A percentile compares a stretch with the other conserved stretches of the same genome.
phyloP scores from a whole-genome alignment of 345 rosid species.

The Excoecaria agallocha region DNA sequence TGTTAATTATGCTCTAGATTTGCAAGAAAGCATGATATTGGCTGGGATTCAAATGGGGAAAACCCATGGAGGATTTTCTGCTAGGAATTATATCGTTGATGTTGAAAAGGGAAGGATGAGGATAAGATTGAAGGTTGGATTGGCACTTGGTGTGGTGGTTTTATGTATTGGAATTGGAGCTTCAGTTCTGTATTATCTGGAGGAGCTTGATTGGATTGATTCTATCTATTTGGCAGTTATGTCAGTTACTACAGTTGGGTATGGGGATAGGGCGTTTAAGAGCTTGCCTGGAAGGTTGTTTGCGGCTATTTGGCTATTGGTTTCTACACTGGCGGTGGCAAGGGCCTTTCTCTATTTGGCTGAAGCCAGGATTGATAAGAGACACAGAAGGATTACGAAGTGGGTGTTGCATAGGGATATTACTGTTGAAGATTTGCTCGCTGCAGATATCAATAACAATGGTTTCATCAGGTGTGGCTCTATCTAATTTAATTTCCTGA shows the following conservation, averaged over 20 bases:
- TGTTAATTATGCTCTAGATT: conserved; percentile 42
- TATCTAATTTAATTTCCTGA: not conserved
- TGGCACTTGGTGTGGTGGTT: conserved; percentile 48
- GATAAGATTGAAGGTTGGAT: conserved; percentile 44
- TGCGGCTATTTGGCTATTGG: conserved; percentile 49
- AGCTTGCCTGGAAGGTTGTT: conserved; percentile 46
- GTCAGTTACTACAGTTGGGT: conserved; percentile 63
- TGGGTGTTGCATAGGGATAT: conserved; percentile 46
- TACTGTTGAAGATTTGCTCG: conserved; percentile 41
- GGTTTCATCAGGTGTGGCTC: conserved; percentile 37
- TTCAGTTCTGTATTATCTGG: conserved; percentile 32
- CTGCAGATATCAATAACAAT: conserved; percentile 38
- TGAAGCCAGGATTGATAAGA: conserved; percentile 44
- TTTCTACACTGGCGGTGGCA: conserved; percentile 52
- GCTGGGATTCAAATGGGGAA: conserved; percentile 26
- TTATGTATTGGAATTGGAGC: conserved; percentile 39
- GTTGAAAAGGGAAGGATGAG: conserved; percentile 48
- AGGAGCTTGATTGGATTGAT: conserved; percentile 43
- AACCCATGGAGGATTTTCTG: conserved; percentile 10
- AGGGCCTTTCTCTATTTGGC: conserved; percentile 49
- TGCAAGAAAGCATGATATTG: conserved; percentile 48
- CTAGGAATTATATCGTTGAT: conserved; percentile 35
- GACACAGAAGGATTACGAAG: conserved; percentile 41
- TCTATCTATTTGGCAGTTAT: conserved; percentile 54
- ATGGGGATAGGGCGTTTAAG: conserved; percentile 50